These are phyloP conservation scores for Yarrowia alimentaria DNA, from an alignment of 805 yeast species.

Conservation along the genomic window DNA sequence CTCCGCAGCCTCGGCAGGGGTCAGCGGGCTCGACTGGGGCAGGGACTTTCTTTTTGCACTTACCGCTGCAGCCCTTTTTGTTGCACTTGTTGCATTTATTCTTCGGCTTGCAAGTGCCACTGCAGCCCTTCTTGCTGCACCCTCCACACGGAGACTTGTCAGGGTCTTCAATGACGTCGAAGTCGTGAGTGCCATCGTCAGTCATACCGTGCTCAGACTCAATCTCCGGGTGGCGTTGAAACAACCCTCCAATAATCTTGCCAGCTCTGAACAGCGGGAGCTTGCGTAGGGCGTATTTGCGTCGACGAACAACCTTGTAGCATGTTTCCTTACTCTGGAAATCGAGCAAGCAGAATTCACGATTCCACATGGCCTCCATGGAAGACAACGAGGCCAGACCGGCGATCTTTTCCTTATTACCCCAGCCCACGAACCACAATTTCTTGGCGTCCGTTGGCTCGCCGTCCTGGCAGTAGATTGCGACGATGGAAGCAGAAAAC, in stretches of 20 bases:
- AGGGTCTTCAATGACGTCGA: slow-evolving; percentile 7
- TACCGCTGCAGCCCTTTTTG: slow-evolving; percentile 21
- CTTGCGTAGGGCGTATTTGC: slow-evolving; percentile 21
- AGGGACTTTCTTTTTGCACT: slow-evolving; percentile 14
- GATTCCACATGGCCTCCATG: slow-evolving; percentile 24
- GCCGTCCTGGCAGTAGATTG: slow-evolving; percentile 20
- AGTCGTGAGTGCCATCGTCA: slow-evolving; percentile 1
- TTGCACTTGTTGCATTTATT: slow-evolving; percentile 13
- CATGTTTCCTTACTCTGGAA: slow-evolving; percentile 7
- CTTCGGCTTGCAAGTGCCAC: slow-evolving; percentile 19
- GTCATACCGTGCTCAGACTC: slow-evolving; percentile 9
- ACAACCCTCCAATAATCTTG: slow-evolving; percentile 17
- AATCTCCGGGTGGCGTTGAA: slow-evolving; percentile 7
- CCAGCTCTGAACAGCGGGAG: slow-evolving; percentile 18
- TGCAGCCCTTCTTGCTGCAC: slow-evolving; percentile 20
- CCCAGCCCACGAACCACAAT: slow-evolving; percentile 23
- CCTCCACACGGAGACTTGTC: slow-evolving; percentile 5
- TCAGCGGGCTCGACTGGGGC: slow-evolving; percentile 1
- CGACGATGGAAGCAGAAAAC: slow-evolving; percentile 20
- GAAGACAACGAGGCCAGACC: slow-evolving; percentile 13
- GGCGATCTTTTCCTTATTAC: slow-evolving; percentile 13
- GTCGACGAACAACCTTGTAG: slow-evolving; percentile 25
- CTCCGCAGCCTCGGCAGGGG: slow-evolving; percentile 22
- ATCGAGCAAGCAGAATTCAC: slow-evolving; percentile 16
- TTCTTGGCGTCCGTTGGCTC: slow-evolving; percentile 17